Evolutionary conservation across 179 eudicot species (phyloP), one percentile per base, ranked within the genome.

Genomic region (Carnegiea gigantea): DNA sequence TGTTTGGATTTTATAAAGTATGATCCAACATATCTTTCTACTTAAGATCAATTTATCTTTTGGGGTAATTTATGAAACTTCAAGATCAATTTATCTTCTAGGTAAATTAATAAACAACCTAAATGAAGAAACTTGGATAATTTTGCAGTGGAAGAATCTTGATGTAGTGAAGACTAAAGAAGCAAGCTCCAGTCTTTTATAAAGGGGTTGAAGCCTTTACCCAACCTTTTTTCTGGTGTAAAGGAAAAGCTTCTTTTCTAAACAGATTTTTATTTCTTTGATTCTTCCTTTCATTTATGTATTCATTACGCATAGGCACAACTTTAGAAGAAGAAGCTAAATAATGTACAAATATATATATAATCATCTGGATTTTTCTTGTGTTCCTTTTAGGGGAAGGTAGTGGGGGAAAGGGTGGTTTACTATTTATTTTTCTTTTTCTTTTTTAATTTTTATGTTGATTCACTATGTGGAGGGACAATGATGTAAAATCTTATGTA

Each of bases 101-200:
- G 15, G 15, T 48, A 48, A 48, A 2, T 48, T 48, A 48, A 48
- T 48, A 11, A 48, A 9, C 10, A 48, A 11, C 12, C 53, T 48
- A 48, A 48, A 2, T 11, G 2, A 0, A 9, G 15, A 48, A 11
- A 11, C 14, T 48, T 48, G 53, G 78, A 12, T n/a, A 59, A 15
- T 78, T 51, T 49, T 82, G 68, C 83, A 85, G 80, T 24, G 57
- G 77, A 21, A 78, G 82, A 48, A 75, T 84, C 84, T 59, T 80
- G 79, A 11, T 38, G 71, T 68, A 30, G 30, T 51, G 83, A 79
- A 79, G 87, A 70, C 70, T 76, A 59, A 82, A 49, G 44, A 36
- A 14, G 71, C 79, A 43, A 70, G 36, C 73, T 60, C 65, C 59
- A 6, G 15, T 79, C n/a, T 21, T 67, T 59, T 78, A 33, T 36